These are phyloP conservation scores for Candida sanyaensis DNA, from an alignment of 1,139 yeast genomes.

Conservation along the genomic window DNA sequence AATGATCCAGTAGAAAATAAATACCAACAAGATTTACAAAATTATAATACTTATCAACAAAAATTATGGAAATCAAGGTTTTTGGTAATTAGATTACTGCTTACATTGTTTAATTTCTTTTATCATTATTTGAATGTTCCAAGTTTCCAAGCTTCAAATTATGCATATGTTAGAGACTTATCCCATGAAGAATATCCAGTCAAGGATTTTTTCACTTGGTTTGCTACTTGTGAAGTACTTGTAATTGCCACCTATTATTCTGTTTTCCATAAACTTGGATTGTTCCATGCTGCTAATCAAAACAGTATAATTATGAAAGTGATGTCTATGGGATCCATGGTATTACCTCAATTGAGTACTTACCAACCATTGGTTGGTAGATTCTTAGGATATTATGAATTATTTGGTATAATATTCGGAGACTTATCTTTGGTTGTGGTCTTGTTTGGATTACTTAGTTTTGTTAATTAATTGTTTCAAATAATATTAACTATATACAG, in stretches of 20 bases:
- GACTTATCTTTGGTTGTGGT: slow-evolving; percentile 42
- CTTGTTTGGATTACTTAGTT: slow-evolving; percentile 41
- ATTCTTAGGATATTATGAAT: slow-evolving; percentile 38
- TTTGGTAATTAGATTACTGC: slow-evolving; percentile 29
- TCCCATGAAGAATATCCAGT: slow-evolving; percentile 13
- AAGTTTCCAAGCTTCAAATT: slow-evolving; percentile 32
- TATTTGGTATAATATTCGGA: slow-evolving; percentile 37
- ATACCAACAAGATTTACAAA: slow-evolving; percentile 32
- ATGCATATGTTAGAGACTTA: slow-evolving; percentile 28
- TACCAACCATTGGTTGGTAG: slow-evolving; percentile 31
- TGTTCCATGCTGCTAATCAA: slow-evolving; percentile 18
- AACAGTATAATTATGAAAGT: slow-evolving; percentile 32
- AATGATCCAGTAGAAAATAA: slow-evolving; percentile 23
- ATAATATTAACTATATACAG: not conserved
- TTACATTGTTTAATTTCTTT: slow-evolving; percentile 31
- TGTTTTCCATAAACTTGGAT: slow-evolving; percentile 27
- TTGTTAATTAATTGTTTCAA: slow-evolving; percentile 7
- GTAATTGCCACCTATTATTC: slow-evolving; percentile 37
- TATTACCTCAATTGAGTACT: slow-evolving; percentile 36
- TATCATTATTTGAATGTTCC: slow-evolving; percentile 31
- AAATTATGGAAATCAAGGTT: slow-evolving; percentile 34
- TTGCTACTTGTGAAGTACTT: slow-evolving; percentile 35
- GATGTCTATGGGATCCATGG: slow-evolving; percentile 34
- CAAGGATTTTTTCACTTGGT: slow-evolving; percentile 28
- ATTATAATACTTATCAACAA: slow-evolving; percentile 36